phyloP scores from a whole-genome alignment of 2,329 filamentous ascomycete genomes.

The Fusarium pininemorale region DNA sequence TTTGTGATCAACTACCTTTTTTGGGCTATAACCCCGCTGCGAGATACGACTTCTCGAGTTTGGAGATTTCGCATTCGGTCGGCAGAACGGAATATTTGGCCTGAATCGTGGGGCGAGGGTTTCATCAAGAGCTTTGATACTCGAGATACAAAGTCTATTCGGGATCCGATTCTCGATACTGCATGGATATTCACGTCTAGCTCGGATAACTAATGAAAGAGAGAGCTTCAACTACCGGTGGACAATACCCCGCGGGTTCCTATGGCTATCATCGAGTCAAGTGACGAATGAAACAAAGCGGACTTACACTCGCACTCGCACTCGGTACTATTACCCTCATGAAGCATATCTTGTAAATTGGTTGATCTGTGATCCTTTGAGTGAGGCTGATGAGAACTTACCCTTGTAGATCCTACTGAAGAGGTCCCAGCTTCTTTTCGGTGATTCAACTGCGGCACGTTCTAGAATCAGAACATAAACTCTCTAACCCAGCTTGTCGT shows the following conservation, averaged over 20 bases:
- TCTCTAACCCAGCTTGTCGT: background rate
- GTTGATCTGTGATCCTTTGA: background rate
- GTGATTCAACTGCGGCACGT: constrained; percentile 9
- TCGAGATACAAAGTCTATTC: background rate
- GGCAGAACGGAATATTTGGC: background rate
- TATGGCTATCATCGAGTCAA: background rate
- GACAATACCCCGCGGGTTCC: background rate
- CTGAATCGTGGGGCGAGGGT: constrained; percentile 3
- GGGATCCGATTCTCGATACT: background rate
- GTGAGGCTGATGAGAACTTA: background rate
- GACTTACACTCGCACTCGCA: constrained; percentile 5
- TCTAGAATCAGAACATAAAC: constrained; percentile 14
- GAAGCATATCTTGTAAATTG: background rate
- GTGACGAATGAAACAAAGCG: background rate
- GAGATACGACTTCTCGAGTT: background rate
- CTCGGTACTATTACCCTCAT: background rate
- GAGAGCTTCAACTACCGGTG: background rate
- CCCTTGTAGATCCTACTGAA: background rate
- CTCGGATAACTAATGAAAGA: background rate
- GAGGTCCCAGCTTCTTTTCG: constrained; percentile 4
- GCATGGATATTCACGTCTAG: background rate
- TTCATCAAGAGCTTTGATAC: constrained; percentile 5
- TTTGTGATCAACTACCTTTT: constrained; percentile 5
- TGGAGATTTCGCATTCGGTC: background rate
- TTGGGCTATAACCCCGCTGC: constrained; percentile 7